A percentile compares a stretch with the other conserved stretches of the same genome.
Conservation (phyloP, 164 flowering plant species). For the Umbellularia californica region DNA sequence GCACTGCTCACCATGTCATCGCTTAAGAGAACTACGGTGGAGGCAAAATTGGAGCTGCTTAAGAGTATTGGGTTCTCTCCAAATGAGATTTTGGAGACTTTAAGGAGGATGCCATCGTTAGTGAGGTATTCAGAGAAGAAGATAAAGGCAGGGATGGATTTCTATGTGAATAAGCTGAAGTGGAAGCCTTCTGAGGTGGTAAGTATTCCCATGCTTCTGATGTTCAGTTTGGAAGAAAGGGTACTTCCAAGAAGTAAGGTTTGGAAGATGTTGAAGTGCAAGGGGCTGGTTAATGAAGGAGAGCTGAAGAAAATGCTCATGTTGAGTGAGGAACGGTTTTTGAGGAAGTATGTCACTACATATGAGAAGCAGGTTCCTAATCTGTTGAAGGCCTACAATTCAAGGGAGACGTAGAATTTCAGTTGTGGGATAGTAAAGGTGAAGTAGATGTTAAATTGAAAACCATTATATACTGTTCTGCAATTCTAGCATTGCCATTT, state of each 20-base stretch:
- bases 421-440: neutral
- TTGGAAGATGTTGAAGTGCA: slow-evolving; percentile 2
- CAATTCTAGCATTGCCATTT: neutral
- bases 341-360: neutral
- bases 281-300: neutral
- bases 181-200: neutral
- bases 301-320: neutral
- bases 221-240: slow-evolving; percentile 7
- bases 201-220: neutral
- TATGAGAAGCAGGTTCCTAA: neutral
- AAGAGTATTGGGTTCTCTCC: slow-evolving; percentile 11
- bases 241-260: slow-evolving; percentile 2
- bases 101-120: neutral
- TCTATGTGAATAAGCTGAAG: slow-evolving; percentile 8
- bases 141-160: slow-evolving; percentile 6
- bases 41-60: slow-evolving; percentile 5
- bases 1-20: slow-evolving; percentile 6
- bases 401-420: neutral
- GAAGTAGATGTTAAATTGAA: neutral
- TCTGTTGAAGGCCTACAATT: neutral
- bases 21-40: slow-evolving; percentile 6
- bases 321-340: neutral
- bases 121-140: slow-evolving; percentile 1
- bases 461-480: neutral
- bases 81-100: slow-evolving; percentile 1